Evolutionary conservation across 73 alveolate genomes (phyloP).

Genomic region (Paramecium tetraurelia): DNA sequence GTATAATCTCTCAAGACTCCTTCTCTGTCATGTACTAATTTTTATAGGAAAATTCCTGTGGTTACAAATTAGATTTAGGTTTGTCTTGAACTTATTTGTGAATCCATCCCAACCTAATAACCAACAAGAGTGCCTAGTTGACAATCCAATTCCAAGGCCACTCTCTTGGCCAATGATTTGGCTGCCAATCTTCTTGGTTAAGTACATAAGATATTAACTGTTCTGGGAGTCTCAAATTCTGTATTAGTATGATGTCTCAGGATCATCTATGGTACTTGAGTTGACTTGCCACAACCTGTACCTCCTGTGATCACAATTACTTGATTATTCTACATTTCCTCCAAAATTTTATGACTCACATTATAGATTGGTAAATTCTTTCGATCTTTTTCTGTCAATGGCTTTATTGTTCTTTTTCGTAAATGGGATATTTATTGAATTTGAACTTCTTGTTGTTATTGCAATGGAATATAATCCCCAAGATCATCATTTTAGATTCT

Average conservation of each 20-base stretch:
- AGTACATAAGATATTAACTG: conserved; percentile 48
- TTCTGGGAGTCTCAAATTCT: not conserved
- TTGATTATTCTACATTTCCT: not conserved
- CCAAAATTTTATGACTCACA: not conserved
- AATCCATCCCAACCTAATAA: conserved; percentile 66
- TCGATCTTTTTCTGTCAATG: not conserved
- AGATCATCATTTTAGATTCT: not conserved
- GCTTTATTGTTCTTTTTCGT: not conserved
- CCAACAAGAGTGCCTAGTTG: conserved; percentile 65
- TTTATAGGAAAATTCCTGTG: conserved; percentile 72
- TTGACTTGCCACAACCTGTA: conserved; percentile 64
- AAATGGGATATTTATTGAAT: not conserved
- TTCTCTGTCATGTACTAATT: conserved; percentile 81
- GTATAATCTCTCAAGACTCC: conserved; percentile 69
- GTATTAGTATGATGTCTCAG: conserved; percentile 33
- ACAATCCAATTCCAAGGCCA: conserved; percentile 40
- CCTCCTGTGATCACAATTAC: conserved; percentile 54
- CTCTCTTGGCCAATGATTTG: conserved; percentile 52
- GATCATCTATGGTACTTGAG: conserved; percentile 55
- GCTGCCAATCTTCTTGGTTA: conserved; percentile 64
- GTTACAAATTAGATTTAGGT: conserved; percentile 69
- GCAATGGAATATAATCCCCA: not conserved
- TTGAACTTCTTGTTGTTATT: not conserved
- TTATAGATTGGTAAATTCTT: not conserved
- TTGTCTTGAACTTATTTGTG: conserved; percentile 46